Conservation (phyloP, 1,139 yeast species). For the Candida neerlandica region DNA sequence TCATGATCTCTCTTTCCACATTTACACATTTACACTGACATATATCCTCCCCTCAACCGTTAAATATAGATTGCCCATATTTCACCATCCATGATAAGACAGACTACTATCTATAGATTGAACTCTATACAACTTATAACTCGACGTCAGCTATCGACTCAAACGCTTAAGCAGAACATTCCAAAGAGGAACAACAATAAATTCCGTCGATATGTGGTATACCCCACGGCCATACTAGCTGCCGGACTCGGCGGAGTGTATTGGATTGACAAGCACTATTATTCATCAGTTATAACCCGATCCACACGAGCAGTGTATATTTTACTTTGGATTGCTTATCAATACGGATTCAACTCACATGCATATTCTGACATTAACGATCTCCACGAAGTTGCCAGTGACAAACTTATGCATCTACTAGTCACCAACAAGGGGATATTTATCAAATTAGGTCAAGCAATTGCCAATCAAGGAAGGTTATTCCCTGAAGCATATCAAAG, state of each 20-base stretch:
- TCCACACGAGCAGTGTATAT: conserved; percentile 54
- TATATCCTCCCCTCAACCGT: no score
- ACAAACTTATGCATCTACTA: conserved; percentile 54
- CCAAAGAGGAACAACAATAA: not conserved
- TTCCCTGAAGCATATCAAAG: conserved; percentile 66
- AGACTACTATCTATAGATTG: not conserved
- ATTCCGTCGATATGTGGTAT: conserved; percentile 3
- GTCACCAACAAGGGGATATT: conserved; percentile 68
- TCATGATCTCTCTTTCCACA: no score
- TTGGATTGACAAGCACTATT: conserved; percentile 40
- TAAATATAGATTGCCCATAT: not conserved
- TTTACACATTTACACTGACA: not conserved
- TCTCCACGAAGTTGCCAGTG: conserved; percentile 64
- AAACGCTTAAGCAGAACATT: not conserved
- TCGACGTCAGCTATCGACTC: not conserved
- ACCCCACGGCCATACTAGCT: conserved; percentile 9
- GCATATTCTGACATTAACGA: conserved; percentile 45
- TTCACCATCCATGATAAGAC: not conserved
- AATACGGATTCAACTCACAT: conserved; percentile 55
- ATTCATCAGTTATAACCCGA: conserved; percentile 54
- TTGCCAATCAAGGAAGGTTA: conserved; percentile 69
- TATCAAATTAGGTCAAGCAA: conserved; percentile 75
- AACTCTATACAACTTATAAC: not conserved
- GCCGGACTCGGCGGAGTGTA: conserved; percentile 25
- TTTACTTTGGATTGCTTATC: conserved; percentile 55